Base-by-base conservation (phyloP, 306 rosid genomes). In the Gynostemma pentaphyllum region DNA sequence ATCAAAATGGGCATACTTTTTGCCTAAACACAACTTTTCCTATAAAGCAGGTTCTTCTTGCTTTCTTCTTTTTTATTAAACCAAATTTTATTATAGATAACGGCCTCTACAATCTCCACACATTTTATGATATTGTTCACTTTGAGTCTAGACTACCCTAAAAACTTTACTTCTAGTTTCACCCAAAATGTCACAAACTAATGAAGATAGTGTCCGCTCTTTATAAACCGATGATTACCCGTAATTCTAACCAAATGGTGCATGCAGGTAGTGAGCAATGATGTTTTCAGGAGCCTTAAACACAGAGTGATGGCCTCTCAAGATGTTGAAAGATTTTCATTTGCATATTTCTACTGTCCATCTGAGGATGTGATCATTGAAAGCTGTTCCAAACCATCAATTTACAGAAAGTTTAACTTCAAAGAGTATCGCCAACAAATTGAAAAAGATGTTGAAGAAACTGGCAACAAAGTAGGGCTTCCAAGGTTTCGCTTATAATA, bases 391-490 rank as follows among this genome's bases (percentile, higher is more conserved):
- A 62, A 29, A 30, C 79, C 81, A 15, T 28, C 75, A 10, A 0
- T 79, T 55, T 89, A 82, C 51, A 84, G 62, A 56, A 50, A 79
- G 28, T 86, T 89, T 78, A 86, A 74, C 39, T 77, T 82, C 51
- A 18, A 44, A 73, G 89, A 89, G 67, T 86, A 75, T 40, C 68
- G 67, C 66, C 62, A 27, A 16, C 92, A 84, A 49, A 69, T 30
- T 5, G 49, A 70, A 15, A 82, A 74, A 63, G 97, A 89, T 69
- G 84, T 81, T 40, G 59, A 63, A 51, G 78, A 79, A 65, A 75
- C 63, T 9, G 97, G 97, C 56, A 81, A 80, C 52, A 86, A 86
- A 82, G 76, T 84, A 54, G 97, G 97, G 12, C 81, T 89, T 55
- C 36, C 83, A 6, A 82, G 87, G 77, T 86, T 86, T 78, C 83